Conservation (phyloP, 495 filamentous ascomycete genomes). For the Physcia stellaris region DNA sequence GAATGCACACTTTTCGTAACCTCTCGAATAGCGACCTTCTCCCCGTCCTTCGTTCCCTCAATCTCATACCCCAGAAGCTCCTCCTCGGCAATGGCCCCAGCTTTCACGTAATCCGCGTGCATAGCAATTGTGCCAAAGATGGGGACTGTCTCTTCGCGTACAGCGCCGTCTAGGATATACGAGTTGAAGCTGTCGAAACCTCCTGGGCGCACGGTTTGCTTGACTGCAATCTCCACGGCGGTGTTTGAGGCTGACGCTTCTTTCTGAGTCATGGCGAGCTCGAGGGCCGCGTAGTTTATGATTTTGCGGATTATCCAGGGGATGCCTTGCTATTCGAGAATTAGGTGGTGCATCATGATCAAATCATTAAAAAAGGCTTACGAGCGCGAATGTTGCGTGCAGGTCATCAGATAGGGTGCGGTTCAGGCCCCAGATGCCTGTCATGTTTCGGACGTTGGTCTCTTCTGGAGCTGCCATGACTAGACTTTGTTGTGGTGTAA, state of each 20-base stretch:
- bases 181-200: not conserved
- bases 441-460: not conserved
- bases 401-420: not conserved
- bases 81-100: not conserved
- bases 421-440: not conserved
- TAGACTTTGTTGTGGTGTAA: too few species aligned
- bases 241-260: not conserved
- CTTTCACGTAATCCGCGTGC: not conserved
- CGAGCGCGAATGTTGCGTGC: not conserved
- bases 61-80: not conserved
- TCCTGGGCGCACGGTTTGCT: not conserved
- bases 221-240: not conserved
- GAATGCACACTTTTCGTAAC: not conserved
- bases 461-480: not conserved
- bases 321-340: not conserved
- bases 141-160: not conserved
- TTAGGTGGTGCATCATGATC: not conserved
- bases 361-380: not conserved
- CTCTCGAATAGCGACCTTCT: not conserved
- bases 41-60: not conserved
- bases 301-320: not conserved
- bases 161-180: not conserved
- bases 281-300: not conserved
- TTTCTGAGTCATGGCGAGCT: not conserved
- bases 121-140: not conserved